Base-by-base conservation (phyloP, 148 eudicot genomes). In the Fagopyrum esculentum region DNA sequence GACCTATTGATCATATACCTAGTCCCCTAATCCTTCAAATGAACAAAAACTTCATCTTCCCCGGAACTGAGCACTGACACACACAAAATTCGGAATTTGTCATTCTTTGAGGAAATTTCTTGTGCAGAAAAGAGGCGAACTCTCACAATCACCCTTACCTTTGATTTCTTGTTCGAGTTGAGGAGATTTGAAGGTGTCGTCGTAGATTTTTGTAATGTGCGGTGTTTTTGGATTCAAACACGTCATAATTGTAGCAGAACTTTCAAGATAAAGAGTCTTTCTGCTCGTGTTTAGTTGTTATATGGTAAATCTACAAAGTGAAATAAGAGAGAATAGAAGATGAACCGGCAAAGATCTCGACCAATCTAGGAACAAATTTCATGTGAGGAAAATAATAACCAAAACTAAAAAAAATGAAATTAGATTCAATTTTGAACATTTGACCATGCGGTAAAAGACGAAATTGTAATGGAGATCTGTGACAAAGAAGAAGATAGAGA, bases 71-170 rank as follows among this genome's bases (percentile, higher is more conserved):
- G 73, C 72, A 86, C 68, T 9, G 97, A 89, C 40, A 82, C 83
- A 43, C 96, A 87, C 12, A 92, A 75, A 57, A 74, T 50, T 7
- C 83, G 83, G 45, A 45, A 71, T n/a, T 77, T 46, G 45, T 77
- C 80, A 10, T 69, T 77, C 51, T 56, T 73, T 6, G 80, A 40
- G 51, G 79, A 63, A 48, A 82, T 57, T 81, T 95, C 96, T 9
- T 79, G 81, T 16, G 79, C 55, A 73, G 89, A 91, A 78, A 95
- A 92, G 2, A 96, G 96, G 43, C 98, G 92, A 29, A 92, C 86
- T 72, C 97, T 78, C 0, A 86, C 75, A 13, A 95, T 71, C 22
- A 95, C 96, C 56, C 96, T 82, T 9, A 95, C 97, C 77, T 86
- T 91, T 2, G 97, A 84, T 22, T 76, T 50, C 5, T 82, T 68